These are phyloP conservation scores for Cystobasidium onofrii DNA, from an alignment of 768 basidiomycete genomes.

Conservation along the genomic window DNA sequence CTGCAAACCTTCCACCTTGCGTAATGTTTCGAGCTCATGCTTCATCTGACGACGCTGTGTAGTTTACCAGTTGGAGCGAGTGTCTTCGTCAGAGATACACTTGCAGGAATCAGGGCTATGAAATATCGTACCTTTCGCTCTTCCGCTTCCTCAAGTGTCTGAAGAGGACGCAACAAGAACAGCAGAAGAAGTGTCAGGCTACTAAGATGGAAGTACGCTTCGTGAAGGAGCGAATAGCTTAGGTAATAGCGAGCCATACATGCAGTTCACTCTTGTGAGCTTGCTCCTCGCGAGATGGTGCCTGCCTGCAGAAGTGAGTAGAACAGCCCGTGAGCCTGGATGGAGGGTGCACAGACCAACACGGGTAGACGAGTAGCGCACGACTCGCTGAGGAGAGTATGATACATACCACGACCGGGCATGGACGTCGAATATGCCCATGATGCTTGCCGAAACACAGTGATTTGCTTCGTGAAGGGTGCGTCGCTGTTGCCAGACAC, in stretches of 20 bases:
- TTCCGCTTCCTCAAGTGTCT: constrained; percentile 7
- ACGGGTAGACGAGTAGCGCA: background rate
- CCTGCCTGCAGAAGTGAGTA: background rate
- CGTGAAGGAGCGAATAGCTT: too few relatives aligned
- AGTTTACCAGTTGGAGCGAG: too few relatives aligned
- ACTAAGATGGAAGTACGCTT: too few relatives aligned
- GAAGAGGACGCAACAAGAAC: background rate
- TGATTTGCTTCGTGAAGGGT: too few relatives aligned
- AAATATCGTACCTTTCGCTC: background rate
- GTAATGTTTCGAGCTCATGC: constrained; percentile 24
- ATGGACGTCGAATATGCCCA: constrained; percentile 18
- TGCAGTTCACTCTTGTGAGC: constrained; percentile 15
- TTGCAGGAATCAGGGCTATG: too few relatives aligned
- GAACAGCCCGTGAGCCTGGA: background rate
- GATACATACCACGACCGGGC: constrained; percentile 14
- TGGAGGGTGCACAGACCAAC: too few relatives aligned
- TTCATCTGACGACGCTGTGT: constrained; percentile 16
- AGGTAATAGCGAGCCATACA: background rate
- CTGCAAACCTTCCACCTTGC: constrained; percentile 3
- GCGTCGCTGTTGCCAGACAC: too few relatives aligned
- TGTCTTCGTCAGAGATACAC: too few relatives aligned
- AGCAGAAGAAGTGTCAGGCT: too few relatives aligned
- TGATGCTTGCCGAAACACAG: background rate
- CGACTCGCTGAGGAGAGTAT: background rate
- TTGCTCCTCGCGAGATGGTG: constrained; percentile 5